These are phyloP conservation scores for Elsinoe batatas DNA, from an alignment of 2,329 filamentous ascomycete species.

Conservation along the genomic window DNA sequence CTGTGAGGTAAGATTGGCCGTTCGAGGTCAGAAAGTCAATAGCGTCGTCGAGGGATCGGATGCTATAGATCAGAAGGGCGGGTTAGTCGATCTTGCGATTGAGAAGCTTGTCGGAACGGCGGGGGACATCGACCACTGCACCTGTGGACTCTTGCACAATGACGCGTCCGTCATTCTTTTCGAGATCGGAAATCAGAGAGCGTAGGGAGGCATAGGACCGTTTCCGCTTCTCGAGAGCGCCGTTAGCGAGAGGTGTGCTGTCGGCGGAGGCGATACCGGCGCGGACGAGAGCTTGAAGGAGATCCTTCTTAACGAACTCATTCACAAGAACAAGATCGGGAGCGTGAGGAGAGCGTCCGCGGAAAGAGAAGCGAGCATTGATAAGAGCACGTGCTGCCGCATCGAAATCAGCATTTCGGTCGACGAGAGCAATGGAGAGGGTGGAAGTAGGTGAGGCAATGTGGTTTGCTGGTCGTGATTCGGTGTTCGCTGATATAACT, in stretches of 20 bases:
- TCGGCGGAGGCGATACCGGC: conserved; percentile 27
- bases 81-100: conserved; percentile 32
- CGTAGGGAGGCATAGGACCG: conserved; percentile 9
- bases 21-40: conserved; percentile 37
- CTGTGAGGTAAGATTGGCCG: conserved; percentile 32
- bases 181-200: conserved; percentile 12
- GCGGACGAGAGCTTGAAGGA: conserved; percentile 41
- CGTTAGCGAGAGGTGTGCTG: conserved; percentile 11
- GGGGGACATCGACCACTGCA: conserved; percentile 20
- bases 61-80: conserved; percentile 37
- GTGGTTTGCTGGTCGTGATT: conserved; percentile 21
- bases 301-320: conserved; percentile 48
- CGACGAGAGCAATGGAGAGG: conserved; percentile 47
- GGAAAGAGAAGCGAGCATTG: conserved; percentile 45
- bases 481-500: conserved; percentile 23
- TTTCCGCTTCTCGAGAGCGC: conserved; percentile 10
- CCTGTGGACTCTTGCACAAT: conserved; percentile 19
- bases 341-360: conserved; percentile 49
- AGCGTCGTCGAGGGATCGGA: conserved; percentile 45
- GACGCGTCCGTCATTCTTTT: conserved; percentile 16
- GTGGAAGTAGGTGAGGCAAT: conserved; percentile 27
- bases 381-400: conserved; percentile 45
- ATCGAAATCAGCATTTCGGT: conserved; percentile 48
- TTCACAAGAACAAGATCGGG: conserved; percentile 57
- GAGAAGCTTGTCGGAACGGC: conserved; percentile 15